Conservation (phyloP, 352 stramenopile genomes). For the Phytophthora podocarpi region DNA sequence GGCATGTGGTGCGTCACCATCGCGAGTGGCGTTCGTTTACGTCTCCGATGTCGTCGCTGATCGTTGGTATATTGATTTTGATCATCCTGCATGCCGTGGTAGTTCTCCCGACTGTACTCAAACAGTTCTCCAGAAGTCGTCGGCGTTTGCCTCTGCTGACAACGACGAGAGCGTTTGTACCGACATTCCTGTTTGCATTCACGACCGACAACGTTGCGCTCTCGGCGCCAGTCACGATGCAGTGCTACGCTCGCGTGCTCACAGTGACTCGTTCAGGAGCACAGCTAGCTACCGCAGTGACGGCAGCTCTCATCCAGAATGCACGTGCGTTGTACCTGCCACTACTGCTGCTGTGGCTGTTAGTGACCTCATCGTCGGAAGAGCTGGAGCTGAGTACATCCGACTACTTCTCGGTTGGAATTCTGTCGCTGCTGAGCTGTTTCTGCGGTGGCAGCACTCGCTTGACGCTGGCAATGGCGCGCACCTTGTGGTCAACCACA, state of each 20-base stretch:
- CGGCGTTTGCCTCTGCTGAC: background rate
- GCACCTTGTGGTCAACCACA: constrained; percentile 33
- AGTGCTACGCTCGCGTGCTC: constrained; percentile 39
- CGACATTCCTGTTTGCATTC: constrained; percentile 47
- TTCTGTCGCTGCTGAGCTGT: constrained; percentile 45
- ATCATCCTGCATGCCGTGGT: constrained; percentile 38
- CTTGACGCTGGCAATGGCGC: constrained; percentile 27
- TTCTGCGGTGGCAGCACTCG: constrained; percentile 32
- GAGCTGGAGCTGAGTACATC: constrained; percentile 13
- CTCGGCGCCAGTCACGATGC: constrained; percentile 37
- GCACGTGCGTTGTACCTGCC: constrained; percentile 53
- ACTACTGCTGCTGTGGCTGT: constrained; percentile 42
- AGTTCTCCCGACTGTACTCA: constrained; percentile 39
- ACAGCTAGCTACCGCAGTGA: constrained; percentile 36
- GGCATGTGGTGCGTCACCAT: constrained; percentile 45
- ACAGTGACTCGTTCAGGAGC: constrained; percentile 54
- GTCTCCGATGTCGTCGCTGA: constrained; percentile 37
- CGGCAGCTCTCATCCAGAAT: constrained; percentile 38
- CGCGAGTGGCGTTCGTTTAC: constrained; percentile 48
- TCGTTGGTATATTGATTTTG: constrained; percentile 40
- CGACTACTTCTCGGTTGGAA: constrained; percentile 22
- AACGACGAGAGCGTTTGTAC: constrained; percentile 33
- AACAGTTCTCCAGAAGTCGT: constrained; percentile 15
- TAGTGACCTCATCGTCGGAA: constrained; percentile 32
- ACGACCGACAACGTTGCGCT: constrained; percentile 42